phyloP scores from a whole-genome alignment of 2,329 filamentous ascomycete species.

The Colletotrichum sansevieriae region DNA sequence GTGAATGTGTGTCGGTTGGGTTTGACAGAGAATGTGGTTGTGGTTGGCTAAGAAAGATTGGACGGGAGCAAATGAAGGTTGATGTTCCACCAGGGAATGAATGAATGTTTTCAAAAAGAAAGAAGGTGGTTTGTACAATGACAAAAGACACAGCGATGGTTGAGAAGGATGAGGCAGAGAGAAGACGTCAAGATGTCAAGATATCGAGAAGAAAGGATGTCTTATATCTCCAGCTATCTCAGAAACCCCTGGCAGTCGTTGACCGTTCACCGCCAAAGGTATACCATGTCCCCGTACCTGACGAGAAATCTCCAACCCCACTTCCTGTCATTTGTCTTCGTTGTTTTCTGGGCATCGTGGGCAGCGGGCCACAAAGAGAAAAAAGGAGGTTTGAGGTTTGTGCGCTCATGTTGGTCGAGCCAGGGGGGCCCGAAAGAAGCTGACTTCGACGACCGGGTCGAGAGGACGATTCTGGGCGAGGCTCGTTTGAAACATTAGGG shows the following conservation, averaged over 20 bases:
- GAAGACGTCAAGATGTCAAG: no score
- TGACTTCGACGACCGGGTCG: background rate
- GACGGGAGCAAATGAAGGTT: conserved; percentile 37
- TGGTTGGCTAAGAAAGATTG: conserved; percentile 23
- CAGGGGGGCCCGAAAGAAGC: conserved; percentile 12
- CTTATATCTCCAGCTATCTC: conserved; percentile 31
- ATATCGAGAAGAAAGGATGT: conserved; percentile 11
- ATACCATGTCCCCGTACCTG: background rate
- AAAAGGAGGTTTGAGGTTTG: conserved; percentile 29
- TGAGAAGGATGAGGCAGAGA: conserved; percentile 19
- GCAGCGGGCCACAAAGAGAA: background rate
- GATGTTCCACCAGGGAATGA: conserved; percentile 40
- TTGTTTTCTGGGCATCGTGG: conserved; percentile 6
- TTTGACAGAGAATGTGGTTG: conserved; percentile 16
- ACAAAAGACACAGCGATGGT: conserved; percentile 37
- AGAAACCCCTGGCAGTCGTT: background rate
- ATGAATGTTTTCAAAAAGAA: conserved; percentile 32
- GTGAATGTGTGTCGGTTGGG: background rate
- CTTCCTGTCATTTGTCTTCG: background rate
- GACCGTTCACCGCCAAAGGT: conserved; percentile 2
- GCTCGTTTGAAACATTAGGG: conserved; percentile 28
- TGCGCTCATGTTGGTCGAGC: conserved; percentile 3
- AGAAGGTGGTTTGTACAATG: conserved; percentile 38
- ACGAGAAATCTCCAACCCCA: conserved; percentile 8
- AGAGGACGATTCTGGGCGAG: conserved; percentile 17